These are phyloP conservation scores for Daldinia vernicosa DNA, from an alignment of 495 filamentous ascomycete species.

Conservation along the genomic window DNA sequence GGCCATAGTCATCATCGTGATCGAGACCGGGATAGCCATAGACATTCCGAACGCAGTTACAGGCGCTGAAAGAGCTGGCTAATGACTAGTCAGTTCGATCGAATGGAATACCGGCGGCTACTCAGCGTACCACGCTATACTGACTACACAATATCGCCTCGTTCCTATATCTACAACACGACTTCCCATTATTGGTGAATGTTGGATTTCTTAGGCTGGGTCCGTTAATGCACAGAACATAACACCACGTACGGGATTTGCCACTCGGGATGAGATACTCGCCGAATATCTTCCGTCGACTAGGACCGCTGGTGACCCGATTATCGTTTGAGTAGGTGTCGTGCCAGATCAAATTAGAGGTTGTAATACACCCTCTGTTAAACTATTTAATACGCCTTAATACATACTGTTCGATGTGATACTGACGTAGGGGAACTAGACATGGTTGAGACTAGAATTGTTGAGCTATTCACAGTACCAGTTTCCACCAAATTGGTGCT, in stretches of 20 bases:
- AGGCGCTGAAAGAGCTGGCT: constrained; percentile 14
- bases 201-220: not conserved
- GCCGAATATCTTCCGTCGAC: not conserved
- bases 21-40: constrained; percentile 43
- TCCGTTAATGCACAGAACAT: not conserved
- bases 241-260: not conserved
- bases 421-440: constrained; percentile 16
- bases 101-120: not conserved
- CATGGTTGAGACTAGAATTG: not conserved
- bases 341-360: not conserved
- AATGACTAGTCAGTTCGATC: not conserved
- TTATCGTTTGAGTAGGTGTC: not conserved
- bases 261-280: not conserved
- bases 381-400: not conserved
- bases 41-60: constrained; percentile 40
- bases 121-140: not conserved
- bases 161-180: not conserved
- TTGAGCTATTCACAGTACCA: not conserved
- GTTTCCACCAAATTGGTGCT: not conserved
- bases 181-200: not conserved
- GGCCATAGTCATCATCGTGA: constrained; percentile 49
- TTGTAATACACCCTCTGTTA: not conserved
- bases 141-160: not conserved
- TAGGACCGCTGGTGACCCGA: not conserved
- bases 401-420: not conserved